phyloP scores from a whole-genome alignment of 2,329 filamentous ascomycete species.

The Ophiosphaerella herpotricha region DNA sequence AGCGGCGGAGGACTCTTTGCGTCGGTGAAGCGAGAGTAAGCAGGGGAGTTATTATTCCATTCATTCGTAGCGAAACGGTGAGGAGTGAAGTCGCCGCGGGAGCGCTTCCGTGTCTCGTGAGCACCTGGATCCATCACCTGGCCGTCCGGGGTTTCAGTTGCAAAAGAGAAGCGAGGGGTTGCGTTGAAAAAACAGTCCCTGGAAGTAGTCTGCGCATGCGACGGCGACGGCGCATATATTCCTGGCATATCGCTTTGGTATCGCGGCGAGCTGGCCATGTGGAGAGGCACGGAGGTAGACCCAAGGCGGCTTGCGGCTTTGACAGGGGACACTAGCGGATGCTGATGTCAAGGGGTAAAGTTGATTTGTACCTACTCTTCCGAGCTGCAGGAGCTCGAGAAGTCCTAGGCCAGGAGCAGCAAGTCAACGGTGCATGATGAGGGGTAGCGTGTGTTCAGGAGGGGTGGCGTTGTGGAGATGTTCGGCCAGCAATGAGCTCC shows the following conservation, averaged over 20 bases:
- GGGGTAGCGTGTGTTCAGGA: not conserved
- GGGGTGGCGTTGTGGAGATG: not conserved
- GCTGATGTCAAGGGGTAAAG: constrained; percentile 12
- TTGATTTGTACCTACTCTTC: not conserved
- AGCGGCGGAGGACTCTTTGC: constrained; percentile 50
- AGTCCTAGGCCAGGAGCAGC: not conserved
- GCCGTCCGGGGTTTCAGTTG: constrained; percentile 29
- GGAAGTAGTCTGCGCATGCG: constrained; percentile 18
- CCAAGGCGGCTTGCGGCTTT: constrained; percentile 24
- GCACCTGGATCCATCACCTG: constrained; percentile 36
- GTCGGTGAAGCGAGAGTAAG: constrained; percentile 26
- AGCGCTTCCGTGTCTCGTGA: constrained; percentile 41
- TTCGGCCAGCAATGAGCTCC: not conserved
- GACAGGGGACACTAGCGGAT: constrained; percentile 6
- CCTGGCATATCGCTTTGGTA: constrained; percentile 35
- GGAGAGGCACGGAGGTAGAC: constrained; percentile 15
- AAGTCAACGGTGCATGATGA: not conserved
- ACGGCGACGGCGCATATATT: constrained; percentile 25
- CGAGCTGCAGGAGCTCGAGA: constrained; percentile 3
- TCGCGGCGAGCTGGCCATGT: constrained; percentile 27
- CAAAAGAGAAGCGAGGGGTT: constrained; percentile 27
- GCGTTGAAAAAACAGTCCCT: constrained; percentile 25
- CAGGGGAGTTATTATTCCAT: constrained; percentile 26
- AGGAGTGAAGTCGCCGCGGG: constrained; percentile 20
- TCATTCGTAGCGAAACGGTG: constrained; percentile 16